These are phyloP conservation scores for Teunomyces barrocoloradensis DNA, from an alignment of 805 yeast species.

Conservation along the genomic window DNA sequence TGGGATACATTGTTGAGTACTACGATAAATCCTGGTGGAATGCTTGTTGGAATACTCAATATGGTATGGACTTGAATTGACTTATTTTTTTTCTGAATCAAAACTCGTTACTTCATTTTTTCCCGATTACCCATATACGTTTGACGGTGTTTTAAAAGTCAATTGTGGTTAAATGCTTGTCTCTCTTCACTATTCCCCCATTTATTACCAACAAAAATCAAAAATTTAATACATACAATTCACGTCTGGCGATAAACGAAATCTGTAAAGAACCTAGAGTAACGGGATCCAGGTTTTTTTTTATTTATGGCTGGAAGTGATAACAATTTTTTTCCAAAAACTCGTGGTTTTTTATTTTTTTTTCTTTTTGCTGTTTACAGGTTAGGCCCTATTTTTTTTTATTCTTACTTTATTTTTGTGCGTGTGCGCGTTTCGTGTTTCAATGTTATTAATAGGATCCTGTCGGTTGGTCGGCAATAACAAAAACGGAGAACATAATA, in stretches of 20 bases:
- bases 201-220: neutral
- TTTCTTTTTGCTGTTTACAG: neutral
- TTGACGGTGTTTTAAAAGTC: neutral
- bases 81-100: neutral
- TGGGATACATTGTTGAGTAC: neutral
- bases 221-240: neutral
- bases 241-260: conserved; percentile 2
- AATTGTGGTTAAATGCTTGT: neutral
- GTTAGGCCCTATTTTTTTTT: neutral
- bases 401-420: neutral
- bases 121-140: neutral
- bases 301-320: conserved; percentile 1
- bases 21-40: neutral
- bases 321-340: neutral
- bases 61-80: neutral
- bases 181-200: neutral
- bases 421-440: conserved; percentile 4
- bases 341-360: neutral
- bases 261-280: conserved; percentile 1
- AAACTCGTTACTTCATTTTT: neutral
- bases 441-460: conserved; percentile 3
- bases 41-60: neutral
- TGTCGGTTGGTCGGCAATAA: conserved; percentile 1
- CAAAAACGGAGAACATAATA: neutral
- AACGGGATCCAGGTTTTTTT: neutral